Conservation (phyloP, 2,329 filamentous ascomycete genomes). For the Stemphylium vesicarium region DNA sequence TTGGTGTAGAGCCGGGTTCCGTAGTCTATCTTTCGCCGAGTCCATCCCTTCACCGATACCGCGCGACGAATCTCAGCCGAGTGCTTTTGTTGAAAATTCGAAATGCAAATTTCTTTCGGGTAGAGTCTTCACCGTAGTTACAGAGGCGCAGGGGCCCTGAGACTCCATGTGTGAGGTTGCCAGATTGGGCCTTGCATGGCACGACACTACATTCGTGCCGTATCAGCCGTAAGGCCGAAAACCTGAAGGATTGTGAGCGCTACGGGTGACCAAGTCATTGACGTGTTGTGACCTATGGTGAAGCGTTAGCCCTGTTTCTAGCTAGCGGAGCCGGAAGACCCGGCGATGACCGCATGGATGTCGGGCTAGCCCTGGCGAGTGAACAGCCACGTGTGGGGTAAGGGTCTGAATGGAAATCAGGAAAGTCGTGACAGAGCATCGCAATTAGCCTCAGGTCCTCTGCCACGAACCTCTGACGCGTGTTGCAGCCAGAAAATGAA, state of each 20-base stretch:
- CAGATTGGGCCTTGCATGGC: constrained; percentile 2
- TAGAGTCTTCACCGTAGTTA: neutral
- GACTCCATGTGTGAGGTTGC: neutral
- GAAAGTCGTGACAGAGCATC: neutral
- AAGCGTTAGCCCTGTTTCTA: constrained; percentile 18
- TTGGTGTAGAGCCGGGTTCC: constrained; percentile 9
- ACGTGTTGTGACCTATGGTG: constrained; percentile 37
- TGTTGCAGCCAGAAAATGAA: constrained; percentile 15
- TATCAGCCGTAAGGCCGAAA: constrained; percentile 31
- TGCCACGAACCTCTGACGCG: neutral
- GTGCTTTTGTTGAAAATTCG: neutral
- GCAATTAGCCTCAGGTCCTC: neutral
- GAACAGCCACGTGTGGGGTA: constrained; percentile 14
- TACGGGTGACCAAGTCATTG: constrained; percentile 42
- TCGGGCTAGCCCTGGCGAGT: constrained; percentile 1
- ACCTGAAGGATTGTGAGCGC: constrained; percentile 36
- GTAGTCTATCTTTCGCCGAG: neutral
- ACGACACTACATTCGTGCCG: constrained; percentile 23
- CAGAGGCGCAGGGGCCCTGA: constrained; percentile 4
- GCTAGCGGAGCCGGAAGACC: constrained; percentile 10
- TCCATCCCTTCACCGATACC: neutral
- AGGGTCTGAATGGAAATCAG: constrained; percentile 8
- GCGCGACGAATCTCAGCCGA: neutral
- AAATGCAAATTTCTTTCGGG: neutral
- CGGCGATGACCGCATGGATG: constrained; percentile 20